Evolutionary conservation across 768 basidiomycete genomes (phyloP).

Genomic region (Lactarius tabidus): DNA sequence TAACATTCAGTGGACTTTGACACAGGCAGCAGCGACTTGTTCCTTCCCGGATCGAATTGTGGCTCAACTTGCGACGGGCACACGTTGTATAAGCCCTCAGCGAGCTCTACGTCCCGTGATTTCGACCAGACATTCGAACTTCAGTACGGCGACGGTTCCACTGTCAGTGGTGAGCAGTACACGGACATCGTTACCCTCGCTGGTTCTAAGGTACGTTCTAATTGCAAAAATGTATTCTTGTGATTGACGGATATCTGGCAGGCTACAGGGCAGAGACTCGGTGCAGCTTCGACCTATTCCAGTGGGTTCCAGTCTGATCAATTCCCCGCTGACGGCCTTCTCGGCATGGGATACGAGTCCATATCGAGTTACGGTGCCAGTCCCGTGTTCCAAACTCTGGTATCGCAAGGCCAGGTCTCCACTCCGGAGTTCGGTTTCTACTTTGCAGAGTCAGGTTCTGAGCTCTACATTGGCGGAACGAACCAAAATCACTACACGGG

Average conservation of each 20-base stretch:
- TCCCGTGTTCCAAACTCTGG: conserved; percentile 40
- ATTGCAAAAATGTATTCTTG: background rate
- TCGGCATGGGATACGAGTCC: conserved; percentile 38
- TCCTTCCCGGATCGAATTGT: conserved; percentile 35
- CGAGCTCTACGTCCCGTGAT: conserved; percentile 27
- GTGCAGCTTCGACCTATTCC: conserved; percentile 41
- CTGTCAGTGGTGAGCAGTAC: conserved; percentile 39
- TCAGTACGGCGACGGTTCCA: conserved; percentile 39
- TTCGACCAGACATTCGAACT: conserved; percentile 32
- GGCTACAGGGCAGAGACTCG: conserved; percentile 41
- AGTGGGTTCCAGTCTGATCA: conserved; percentile 28
- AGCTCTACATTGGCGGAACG: conserved; percentile 28
- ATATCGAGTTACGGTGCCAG: conserved; percentile 28
- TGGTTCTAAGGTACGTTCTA: conserved; percentile 28
- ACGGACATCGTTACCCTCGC: conserved; percentile 42
- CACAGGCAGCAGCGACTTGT: conserved; percentile 34
- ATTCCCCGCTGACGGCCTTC: conserved; percentile 40
- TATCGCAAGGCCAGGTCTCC: conserved; percentile 35
- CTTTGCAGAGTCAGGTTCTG: conserved; percentile 41
- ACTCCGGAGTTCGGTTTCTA: conserved; percentile 47
- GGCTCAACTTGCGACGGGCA: conserved; percentile 30
- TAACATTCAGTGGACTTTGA: conserved; percentile 37
- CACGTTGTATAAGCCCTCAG: background rate
- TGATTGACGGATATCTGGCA: conserved; percentile 18
- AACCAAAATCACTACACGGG: conserved; percentile 18